Evolutionary conservation across 441 rosid genomes (phyloP).

Genomic region (Populus hybrid): DNA sequence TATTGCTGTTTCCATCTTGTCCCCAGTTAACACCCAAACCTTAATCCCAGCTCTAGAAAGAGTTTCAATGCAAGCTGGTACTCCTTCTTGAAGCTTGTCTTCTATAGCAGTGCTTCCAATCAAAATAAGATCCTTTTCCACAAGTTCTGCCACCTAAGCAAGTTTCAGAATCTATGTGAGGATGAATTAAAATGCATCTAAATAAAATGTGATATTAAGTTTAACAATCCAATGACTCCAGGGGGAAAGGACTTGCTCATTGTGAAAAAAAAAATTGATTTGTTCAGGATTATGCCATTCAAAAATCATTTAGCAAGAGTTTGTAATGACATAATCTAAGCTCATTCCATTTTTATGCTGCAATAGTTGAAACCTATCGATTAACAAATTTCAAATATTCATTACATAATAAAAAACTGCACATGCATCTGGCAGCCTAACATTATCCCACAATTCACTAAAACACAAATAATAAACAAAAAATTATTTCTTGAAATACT

Average conservation of each 20-base stretch:
- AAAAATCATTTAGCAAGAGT: neutral
- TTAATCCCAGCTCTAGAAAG: constrained; percentile 98
- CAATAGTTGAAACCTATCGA: neutral
- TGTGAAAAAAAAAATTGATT: neutral
- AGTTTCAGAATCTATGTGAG: constrained; percentile 21
- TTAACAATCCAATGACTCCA: neutral
- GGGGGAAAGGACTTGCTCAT: neutral
- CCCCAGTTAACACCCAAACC: constrained; percentile 99
- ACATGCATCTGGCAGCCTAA: neutral
- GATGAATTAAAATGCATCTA: constrained; percentile 14
- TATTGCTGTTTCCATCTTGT: constrained; percentile 98
- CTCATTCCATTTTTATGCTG: neutral
- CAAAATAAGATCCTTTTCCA: constrained; percentile 87
- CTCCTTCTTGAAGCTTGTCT: constrained; percentile 99
- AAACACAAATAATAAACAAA: neutral
- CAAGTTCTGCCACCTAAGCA: constrained; percentile 87
- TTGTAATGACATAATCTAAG: constrained; percentile 1
- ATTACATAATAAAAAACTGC: neutral
- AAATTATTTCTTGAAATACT: neutral
- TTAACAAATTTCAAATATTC: constrained; percentile 9
- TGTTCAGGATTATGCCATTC: neutral
- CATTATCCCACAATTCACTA: neutral
- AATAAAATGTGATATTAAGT: neutral
- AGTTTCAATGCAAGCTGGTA: constrained; percentile 95
- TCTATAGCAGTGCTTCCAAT: constrained; percentile 99